These are phyloP conservation scores for Leishmania aethiopica DNA, from an alignment of 208 protist species.

Conservation along the genomic window DNA sequence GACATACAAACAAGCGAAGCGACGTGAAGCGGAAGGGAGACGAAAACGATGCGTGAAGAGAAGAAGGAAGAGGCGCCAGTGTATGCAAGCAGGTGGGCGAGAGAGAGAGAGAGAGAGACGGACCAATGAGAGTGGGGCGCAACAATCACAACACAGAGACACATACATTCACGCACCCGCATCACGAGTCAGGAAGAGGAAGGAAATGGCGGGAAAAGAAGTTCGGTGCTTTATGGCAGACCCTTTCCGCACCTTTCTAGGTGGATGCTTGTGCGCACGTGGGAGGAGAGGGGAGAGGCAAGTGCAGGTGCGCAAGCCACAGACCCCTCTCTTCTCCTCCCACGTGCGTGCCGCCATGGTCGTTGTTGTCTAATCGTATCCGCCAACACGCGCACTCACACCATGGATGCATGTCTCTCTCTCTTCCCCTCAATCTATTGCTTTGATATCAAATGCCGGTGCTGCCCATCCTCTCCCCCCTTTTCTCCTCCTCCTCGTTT, in stretches of 20 bases:
- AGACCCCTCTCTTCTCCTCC: neutral
- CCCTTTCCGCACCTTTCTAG: neutral
- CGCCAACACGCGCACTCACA: neutral
- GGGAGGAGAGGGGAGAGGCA: neutral
- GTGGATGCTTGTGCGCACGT: neutral
- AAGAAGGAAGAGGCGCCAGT: neutral
- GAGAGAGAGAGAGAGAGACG: neutral
- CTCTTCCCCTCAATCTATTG: no score
- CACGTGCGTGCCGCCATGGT: neutral
- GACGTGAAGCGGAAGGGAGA: neutral
- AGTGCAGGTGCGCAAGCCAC: neutral
- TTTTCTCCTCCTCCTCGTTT: neutral
- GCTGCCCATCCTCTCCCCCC: no score
- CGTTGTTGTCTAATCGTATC: neutral
- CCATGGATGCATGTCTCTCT: neutral
- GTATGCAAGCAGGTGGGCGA: neutral
- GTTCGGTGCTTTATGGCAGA: neutral
- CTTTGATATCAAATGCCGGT: no score
- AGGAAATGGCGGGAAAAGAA: neutral
- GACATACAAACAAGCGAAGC: neutral
- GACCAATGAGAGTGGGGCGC: neutral
- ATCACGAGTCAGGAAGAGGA: slow-evolving; percentile 3
- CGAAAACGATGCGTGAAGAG: neutral
- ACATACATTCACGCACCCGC: slow-evolving; percentile 9
- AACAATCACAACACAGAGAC: neutral